Percentiles rank a stretch among this genome's conserved stretches.
phyloP scores from a whole-genome alignment of 306 rosid genomes.

The Sesbania bispinosa region DNA sequence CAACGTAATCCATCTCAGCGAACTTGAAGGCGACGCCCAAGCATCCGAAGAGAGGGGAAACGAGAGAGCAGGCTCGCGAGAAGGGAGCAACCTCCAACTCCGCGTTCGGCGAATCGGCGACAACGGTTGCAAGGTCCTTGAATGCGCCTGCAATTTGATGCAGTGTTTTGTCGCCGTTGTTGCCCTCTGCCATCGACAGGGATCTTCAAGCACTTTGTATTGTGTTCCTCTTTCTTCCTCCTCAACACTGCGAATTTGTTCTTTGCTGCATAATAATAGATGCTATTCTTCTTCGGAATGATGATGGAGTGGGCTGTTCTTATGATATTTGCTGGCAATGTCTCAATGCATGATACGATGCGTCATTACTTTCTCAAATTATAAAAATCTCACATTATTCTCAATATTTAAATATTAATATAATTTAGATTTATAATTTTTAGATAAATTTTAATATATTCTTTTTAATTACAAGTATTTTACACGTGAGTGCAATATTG shows the following conservation, averaged over 20 bases:
- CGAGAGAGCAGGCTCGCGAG: constrained; percentile 70
- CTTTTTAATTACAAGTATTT: too few relatives aligned
- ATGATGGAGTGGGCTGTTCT: too few relatives aligned
- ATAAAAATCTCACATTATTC: too few relatives aligned
- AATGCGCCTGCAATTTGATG: constrained; percentile 61
- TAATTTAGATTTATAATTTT: too few relatives aligned
- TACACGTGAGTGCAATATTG: too few relatives aligned
- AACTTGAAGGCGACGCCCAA: constrained; percentile 94
- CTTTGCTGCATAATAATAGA: background rate
- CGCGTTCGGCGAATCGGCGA: constrained; percentile 41
- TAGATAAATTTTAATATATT: too few relatives aligned
- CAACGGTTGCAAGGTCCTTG: constrained; percentile 49
- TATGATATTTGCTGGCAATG: too few relatives aligned
- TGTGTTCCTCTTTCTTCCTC: background rate
- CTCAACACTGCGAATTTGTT: background rate
- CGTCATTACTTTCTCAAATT: too few relatives aligned
- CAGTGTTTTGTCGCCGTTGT: constrained; percentile 41
- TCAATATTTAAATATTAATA: too few relatives aligned
- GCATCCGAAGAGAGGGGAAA: constrained; percentile 87
- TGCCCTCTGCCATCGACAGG: constrained; percentile 42
- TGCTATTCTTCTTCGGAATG: background rate
- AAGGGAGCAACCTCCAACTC: constrained; percentile 62
- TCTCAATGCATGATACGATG: too few relatives aligned
- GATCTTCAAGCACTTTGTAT: background rate
- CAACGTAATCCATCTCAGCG: constrained; percentile 85